Conservation (phyloP, 2,329 filamentous ascomycete genomes). For the Verticillium isaacii region DNA sequence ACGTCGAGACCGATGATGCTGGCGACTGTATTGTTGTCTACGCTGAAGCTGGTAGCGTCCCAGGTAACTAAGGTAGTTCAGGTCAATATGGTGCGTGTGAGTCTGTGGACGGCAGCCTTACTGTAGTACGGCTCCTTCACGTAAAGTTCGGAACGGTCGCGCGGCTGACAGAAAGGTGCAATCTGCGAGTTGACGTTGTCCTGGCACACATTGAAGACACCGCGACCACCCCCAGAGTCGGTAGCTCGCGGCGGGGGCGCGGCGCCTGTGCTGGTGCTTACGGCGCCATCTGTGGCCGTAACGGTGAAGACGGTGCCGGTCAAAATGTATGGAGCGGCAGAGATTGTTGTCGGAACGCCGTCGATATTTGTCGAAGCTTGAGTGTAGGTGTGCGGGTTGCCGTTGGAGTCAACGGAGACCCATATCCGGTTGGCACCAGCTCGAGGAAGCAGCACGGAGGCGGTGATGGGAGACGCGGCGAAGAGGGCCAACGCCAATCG, state of each 20-base stretch:
- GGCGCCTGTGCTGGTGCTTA: conserved; percentile 23
- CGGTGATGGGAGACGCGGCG: conserved; percentile 2
- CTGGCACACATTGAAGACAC: conserved; percentile 22
- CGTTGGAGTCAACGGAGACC: conserved; percentile 24
- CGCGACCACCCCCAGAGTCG: conserved; percentile 16
- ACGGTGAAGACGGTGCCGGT: conserved; percentile 23
- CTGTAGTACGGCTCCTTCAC: conserved; percentile 27
- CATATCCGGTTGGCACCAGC: conserved; percentile 15
- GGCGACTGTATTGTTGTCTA: conserved; percentile 12
- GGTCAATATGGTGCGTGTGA: not conserved
- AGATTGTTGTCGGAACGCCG: conserved; percentile 21
- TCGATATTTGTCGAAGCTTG: conserved; percentile 19
- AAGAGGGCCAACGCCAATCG: conserved; percentile 1
- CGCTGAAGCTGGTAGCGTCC: conserved; percentile 20
- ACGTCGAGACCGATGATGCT: conserved; percentile 13
- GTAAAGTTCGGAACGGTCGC: conserved; percentile 19
- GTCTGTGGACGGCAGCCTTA: conserved; percentile 8
- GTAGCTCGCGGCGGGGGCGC: conserved; percentile 25
- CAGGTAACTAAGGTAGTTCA: conserved; percentile 28
- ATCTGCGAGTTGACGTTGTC: conserved; percentile 11
- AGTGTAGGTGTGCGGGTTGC: conserved; percentile 20
- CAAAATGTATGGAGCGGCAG: conserved; percentile 20
- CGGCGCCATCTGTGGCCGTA: conserved; percentile 13
- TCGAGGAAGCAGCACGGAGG: conserved; percentile 6
- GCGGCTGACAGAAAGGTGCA: conserved; percentile 27